Conservation (phyloP, 495 filamentous ascomycete genomes). For the Chaetomium fimeti region DNA sequence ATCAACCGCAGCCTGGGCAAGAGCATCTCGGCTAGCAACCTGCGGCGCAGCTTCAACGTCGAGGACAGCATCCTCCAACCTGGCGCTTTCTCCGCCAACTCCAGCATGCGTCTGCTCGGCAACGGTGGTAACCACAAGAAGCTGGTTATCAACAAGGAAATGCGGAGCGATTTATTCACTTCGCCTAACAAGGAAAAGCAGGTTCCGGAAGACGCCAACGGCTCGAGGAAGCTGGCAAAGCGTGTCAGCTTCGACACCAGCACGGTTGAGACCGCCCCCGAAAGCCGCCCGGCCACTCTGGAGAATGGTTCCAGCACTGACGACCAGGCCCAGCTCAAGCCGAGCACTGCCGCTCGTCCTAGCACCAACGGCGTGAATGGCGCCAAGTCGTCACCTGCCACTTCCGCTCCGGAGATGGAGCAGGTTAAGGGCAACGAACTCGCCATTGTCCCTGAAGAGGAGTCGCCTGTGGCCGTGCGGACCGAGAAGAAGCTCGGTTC, state of each 20-base stretch:
- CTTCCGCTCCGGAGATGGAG: constrained; percentile 63
- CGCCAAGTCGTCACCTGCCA: constrained; percentile 42
- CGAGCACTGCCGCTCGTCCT: constrained; percentile 39
- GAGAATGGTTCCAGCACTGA: constrained; percentile 51
- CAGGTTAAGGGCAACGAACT: constrained; percentile 74
- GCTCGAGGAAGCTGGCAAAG: constrained; percentile 68
- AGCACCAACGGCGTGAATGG: constrained; percentile 53
- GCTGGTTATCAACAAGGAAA: constrained; percentile 81
- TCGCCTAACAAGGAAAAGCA: constrained; percentile 50
- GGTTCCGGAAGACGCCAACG: constrained; percentile 41
- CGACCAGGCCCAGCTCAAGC: constrained; percentile 66
- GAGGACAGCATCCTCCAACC: constrained; percentile 83
- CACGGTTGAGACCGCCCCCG: constrained; percentile 41
- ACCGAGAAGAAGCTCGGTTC: constrained; percentile 25
- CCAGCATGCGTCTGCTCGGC: constrained; percentile 56
- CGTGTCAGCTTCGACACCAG: constrained; percentile 84
- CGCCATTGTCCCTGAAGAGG: constrained; percentile 73
- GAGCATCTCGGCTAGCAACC: constrained; percentile 62
- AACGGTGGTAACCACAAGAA: constrained; percentile 74
- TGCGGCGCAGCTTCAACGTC: constrained; percentile 56
- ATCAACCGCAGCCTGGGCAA: constrained; percentile 55
- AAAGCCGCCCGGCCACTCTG: constrained; percentile 28
- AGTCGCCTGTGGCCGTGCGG: constrained; percentile 39
- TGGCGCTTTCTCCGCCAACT: constrained; percentile 75
- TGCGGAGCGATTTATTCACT: constrained; percentile 76